Evolutionary conservation across 78 protist species (phyloP).

Genomic region (Speleostelium caveatum): DNA sequence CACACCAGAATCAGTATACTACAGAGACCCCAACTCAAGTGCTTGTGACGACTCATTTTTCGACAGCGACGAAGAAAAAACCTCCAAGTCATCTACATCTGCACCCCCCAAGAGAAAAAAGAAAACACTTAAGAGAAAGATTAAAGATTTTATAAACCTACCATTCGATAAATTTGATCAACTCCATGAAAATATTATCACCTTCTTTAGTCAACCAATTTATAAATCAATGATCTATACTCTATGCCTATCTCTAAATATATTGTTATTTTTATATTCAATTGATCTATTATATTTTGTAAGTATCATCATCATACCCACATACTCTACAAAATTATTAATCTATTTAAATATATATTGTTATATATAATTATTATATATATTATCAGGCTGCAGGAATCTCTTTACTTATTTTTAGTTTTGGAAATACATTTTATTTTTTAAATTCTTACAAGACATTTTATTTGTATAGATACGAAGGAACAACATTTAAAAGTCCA

Average conservation of each 20-base stretch:
- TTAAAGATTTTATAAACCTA: conserved; percentile 6
- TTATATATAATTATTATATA: too few species aligned
- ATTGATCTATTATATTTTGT: conserved; percentile 20
- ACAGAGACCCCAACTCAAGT: background rate
- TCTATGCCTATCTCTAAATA: conserved; percentile 11
- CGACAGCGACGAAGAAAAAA: background rate
- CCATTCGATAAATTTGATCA: conserved; percentile 57
- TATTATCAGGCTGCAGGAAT: too few species aligned
- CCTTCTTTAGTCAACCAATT: background rate
- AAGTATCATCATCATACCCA: too few species aligned
- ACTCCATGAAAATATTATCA: background rate
- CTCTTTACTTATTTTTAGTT: background rate
- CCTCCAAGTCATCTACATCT: background rate
- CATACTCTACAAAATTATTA: too few species aligned
- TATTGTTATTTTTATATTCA: conserved; percentile 20
- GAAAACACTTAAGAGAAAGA: background rate
- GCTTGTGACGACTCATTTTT: background rate
- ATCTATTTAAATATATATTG: too few species aligned
- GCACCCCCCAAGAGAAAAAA: conserved; percentile 33
- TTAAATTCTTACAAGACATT: conserved; percentile 6
- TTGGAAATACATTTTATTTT: conserved; percentile 5
- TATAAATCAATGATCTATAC: conserved; percentile 8
- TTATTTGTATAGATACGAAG: conserved; percentile 19
- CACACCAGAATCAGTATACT: conserved; percentile 19
- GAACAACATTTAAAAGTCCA: conserved; percentile 18